Evolutionary conservation across 306 rosid genomes (phyloP).

Genomic region (apple (Malus domestica)): ASM211411v1 NC_041791.1:34528501-34529000

Average conservation of each 20-base stretch:
- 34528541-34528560: not conserved
- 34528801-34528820: constrained; percentile 89
- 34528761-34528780: constrained; percentile 93
- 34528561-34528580: not conserved
- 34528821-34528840: constrained; percentile 98
- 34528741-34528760: constrained; percentile 95
- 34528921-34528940: constrained; percentile 25
- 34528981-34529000: constrained; percentile 11
- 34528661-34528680: constrained; percentile 93
- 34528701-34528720: constrained; percentile 92
- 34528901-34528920: constrained; percentile 1
- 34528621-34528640: constrained; percentile 64
- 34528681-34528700: constrained; percentile 89
- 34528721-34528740: constrained; percentile 94
- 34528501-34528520: not conserved
- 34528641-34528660: constrained; percentile 95
- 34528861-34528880: constrained; percentile 92
- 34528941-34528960: not conserved
- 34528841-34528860: constrained; percentile 97
- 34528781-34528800: constrained; percentile 98
- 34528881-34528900: constrained; percentile 14
- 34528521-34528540: not conserved
- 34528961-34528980: constrained; percentile 14
- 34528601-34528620: constrained; percentile 92
- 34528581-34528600: constrained; percentile 81